phyloP scores from a whole-genome alignment of 257 asterid species.

The Nemophila menziesii region DNA sequence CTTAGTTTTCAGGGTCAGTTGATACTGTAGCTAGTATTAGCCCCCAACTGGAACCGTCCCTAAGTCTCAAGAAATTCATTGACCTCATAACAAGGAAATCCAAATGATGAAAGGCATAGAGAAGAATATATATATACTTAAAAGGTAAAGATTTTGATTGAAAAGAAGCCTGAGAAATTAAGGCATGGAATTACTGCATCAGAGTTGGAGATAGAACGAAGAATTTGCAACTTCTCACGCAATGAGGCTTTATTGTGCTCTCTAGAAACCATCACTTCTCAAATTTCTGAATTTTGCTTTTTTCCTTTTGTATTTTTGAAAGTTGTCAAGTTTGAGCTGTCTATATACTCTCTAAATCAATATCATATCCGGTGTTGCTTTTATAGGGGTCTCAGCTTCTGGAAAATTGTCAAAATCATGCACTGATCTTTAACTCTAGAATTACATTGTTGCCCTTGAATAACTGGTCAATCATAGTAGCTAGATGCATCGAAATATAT shows the following conservation, averaged over 20 bases:
- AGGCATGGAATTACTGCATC: conserved; percentile 46
- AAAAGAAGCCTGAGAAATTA: not conserved
- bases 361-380: conserved; percentile 35
- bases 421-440: conserved; percentile 6
- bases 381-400: conserved; percentile 1
- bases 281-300: not conserved
- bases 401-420: conserved; percentile 3
- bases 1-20: not conserved
- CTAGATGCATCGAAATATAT: conserved; percentile 76
- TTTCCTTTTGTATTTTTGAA: not conserved
- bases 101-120: not conserved
- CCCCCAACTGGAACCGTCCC: too few relatives aligned
- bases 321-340: conserved; percentile 8
- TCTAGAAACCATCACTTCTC: conserved; percentile 42
- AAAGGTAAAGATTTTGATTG: not conserved
- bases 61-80: not conserved
- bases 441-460: conserved; percentile 15
- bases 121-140: not conserved
- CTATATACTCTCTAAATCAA: conserved; percentile 37
- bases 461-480: conserved; percentile 40
- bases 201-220: conserved; percentile 76
- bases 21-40: too few relatives aligned
- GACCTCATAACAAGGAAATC: not conserved
- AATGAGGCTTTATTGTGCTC: conserved; percentile 41
- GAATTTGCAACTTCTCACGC: conserved; percentile 72